Evolutionary conservation across 169 alveolate species (phyloP).

Genomic region (Plasmodium malariae): DNA sequence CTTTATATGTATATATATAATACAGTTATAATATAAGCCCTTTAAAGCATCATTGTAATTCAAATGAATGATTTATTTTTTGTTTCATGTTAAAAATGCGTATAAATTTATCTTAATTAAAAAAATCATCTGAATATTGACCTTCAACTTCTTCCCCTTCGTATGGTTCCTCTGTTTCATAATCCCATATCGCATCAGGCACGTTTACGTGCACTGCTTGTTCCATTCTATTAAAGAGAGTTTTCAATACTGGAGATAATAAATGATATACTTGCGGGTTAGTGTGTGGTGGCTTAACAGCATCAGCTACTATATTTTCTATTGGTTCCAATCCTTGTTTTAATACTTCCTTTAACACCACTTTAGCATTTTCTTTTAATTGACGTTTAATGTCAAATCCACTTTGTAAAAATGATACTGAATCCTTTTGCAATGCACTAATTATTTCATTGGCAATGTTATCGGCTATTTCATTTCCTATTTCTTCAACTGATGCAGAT

Average conservation of each 20-base stretch:
- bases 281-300: slow-evolving; percentile 52
- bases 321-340: slow-evolving; percentile 64
- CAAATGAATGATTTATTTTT: background rate
- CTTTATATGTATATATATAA: slow-evolving; percentile 16
- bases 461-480: slow-evolving; percentile 60
- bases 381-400: slow-evolving; percentile 54
- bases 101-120: slow-evolving; percentile 5
- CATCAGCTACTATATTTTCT: slow-evolving; percentile 36
- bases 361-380: slow-evolving; percentile 41
- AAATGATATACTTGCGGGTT: slow-evolving; percentile 3
- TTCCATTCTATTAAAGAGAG: slow-evolving; percentile 60
- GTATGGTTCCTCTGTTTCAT: background rate
- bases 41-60: slow-evolving; percentile 30
- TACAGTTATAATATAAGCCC: background rate
- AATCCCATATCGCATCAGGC: slow-evolving; percentile 56
- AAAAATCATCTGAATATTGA: background rate
- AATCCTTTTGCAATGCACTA: slow-evolving; percentile 36
- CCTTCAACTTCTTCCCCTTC: slow-evolving; percentile 33
- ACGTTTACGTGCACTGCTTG: slow-evolving; percentile 14
- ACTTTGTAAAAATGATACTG: slow-evolving; percentile 66
- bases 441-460: slow-evolving; percentile 46
- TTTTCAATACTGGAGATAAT: slow-evolving; percentile 7
- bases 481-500: slow-evolving; percentile 20
- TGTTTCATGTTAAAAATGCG: slow-evolving; percentile 7
- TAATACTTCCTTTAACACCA: slow-evolving; percentile 34